A percentile compares a stretch with the other conserved stretches of the same genome.
These are phyloP conservation scores for Stygiomarasmius scandens DNA, from an alignment of 1,284 basidiomycete species.

Conservation along the genomic window DNA sequence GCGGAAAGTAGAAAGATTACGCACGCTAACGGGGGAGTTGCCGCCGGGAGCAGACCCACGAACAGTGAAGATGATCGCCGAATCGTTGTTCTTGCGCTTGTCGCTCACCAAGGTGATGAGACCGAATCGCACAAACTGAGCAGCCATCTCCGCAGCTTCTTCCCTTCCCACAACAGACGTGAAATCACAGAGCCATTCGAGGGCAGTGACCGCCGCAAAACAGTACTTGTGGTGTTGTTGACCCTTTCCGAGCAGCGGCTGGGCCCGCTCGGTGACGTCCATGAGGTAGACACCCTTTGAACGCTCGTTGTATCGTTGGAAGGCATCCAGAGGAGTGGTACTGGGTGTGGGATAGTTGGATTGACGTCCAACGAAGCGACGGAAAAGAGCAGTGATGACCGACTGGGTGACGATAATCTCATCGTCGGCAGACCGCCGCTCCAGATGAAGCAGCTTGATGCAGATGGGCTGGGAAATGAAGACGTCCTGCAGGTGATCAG, in stretches of 20 bases:
- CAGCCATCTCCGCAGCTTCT: constrained; percentile 96
- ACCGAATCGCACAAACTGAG: constrained; percentile 96
- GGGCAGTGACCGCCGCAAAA: constrained; percentile 83
- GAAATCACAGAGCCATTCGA: constrained; percentile 98
- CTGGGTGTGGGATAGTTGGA: constrained; percentile 73
- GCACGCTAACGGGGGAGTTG: constrained; percentile 72
- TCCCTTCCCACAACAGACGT: constrained; percentile 95
- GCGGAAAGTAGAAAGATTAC: constrained; percentile 31
- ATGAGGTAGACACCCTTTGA: constrained; percentile 75
- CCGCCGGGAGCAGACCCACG: constrained; percentile 76
- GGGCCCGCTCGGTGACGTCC: constrained; percentile 67
- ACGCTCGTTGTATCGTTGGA: constrained; percentile 78
- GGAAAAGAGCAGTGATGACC: constrained; percentile 94
- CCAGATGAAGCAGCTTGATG: constrained; percentile 97
- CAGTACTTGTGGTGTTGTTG: constrained; percentile 69
- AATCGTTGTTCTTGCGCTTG: constrained; percentile 86
- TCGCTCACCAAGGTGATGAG: constrained; percentile 87
- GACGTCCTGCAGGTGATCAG: constrained; percentile 88
- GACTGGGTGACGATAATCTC: constrained; percentile 96
- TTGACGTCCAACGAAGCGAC: constrained; percentile 87
- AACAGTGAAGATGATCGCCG: constrained; percentile 87
- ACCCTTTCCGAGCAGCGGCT: constrained; percentile 52
- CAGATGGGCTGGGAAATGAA: constrained; percentile 96
- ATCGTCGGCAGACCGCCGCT: constrained; percentile 90
- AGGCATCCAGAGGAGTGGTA: constrained; percentile 59